Evolutionary conservation across 1,284 basidiomycete species (phyloP).

Genomic region (Ustilago sp.): DNA sequence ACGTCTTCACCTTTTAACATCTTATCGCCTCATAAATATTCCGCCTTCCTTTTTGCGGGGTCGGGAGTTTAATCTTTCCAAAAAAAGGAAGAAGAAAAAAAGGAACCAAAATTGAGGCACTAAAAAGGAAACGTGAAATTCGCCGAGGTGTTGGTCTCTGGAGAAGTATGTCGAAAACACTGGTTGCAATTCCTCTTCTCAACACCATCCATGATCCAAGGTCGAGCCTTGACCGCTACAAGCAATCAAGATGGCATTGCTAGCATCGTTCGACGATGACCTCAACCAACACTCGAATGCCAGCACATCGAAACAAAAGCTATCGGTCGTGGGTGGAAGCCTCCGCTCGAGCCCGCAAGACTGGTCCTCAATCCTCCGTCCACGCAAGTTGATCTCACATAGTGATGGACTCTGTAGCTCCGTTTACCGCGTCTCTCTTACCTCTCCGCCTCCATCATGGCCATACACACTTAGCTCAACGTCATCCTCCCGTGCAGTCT

Average conservation of each 20-base stretch:
- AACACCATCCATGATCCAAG: not conserved
- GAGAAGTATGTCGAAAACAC: too few species aligned
- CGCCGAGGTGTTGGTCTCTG: not conserved
- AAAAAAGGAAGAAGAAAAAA: not conserved
- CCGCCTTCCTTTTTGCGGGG: not conserved
- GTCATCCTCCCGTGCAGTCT: not conserved
- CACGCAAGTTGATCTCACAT: slow-evolving; percentile 20
- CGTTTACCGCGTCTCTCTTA: slow-evolving; percentile 23
- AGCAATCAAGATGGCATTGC: not conserved
- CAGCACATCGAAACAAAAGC: not conserved
- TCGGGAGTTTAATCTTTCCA: not conserved
- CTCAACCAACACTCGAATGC: not conserved
- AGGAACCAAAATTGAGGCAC: not conserved
- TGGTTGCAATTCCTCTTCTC: not conserved
- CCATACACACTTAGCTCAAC: slow-evolving; percentile 1
- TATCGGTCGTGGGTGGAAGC: not conserved
- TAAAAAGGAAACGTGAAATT: not conserved
- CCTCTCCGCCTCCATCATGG: slow-evolving; percentile 4
- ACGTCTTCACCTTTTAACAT: too few species aligned
- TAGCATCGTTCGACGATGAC: not conserved
- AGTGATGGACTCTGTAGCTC: slow-evolving; percentile 30
- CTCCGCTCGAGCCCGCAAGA: not conserved
- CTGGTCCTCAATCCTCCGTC: not conserved
- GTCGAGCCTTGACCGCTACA: not conserved
- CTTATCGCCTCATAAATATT: slow-evolving; percentile 25